A percentile compares a stretch with the other conserved stretches of the same genome.
Evolutionary conservation across 1,139 yeast species (phyloP).

Genomic region (Sugiyamaella castrensis): DNA sequence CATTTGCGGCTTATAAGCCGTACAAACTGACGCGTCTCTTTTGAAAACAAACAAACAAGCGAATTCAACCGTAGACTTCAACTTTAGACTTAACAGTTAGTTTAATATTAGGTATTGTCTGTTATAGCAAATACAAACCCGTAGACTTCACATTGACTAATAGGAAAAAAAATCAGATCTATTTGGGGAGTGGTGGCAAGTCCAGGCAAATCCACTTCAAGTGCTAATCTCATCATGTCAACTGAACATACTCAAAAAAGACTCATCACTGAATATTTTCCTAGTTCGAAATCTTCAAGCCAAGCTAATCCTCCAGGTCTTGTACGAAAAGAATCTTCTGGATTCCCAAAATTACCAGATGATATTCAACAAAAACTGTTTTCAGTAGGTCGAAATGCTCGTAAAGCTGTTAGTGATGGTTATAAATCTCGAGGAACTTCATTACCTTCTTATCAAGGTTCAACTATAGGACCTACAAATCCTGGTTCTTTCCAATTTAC

Average conservation of each 20-base stretch:
- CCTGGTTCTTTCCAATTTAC: slow-evolving; percentile 19
- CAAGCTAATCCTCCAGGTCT: slow-evolving; percentile 9
- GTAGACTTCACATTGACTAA: too few relatives aligned
- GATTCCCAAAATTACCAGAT: slow-evolving; percentile 27
- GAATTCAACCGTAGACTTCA: too few relatives aligned
- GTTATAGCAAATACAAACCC: too few relatives aligned
- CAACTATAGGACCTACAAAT: slow-evolving; percentile 23
- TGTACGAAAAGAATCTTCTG: slow-evolving; percentile 9
- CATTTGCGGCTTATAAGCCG: too few relatives aligned
- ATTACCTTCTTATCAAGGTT: slow-evolving; percentile 29
- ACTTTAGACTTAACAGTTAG: too few relatives aligned
- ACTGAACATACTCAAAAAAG: slow-evolving; percentile 9
- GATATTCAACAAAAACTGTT: slow-evolving; percentile 31
- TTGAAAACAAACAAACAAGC: too few relatives aligned
- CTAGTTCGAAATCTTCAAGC: slow-evolving; percentile 5
- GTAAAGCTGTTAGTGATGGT: slow-evolving; percentile 35
- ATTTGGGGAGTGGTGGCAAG: too few relatives aligned
- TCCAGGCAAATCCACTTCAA: too few relatives aligned
- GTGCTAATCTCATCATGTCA: not conserved
- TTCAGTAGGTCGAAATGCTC: slow-evolving; percentile 33
- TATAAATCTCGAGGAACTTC: slow-evolving; percentile 26
- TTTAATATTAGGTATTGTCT: too few relatives aligned
- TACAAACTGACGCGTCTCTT: too few relatives aligned
- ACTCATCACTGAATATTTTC: slow-evolving; percentile 14
- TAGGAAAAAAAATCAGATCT: too few relatives aligned